These are phyloP conservation scores for Filosporella fistucella DNA, from an alignment of 495 filamentous ascomycete species.

Conservation along the genomic window DNA sequence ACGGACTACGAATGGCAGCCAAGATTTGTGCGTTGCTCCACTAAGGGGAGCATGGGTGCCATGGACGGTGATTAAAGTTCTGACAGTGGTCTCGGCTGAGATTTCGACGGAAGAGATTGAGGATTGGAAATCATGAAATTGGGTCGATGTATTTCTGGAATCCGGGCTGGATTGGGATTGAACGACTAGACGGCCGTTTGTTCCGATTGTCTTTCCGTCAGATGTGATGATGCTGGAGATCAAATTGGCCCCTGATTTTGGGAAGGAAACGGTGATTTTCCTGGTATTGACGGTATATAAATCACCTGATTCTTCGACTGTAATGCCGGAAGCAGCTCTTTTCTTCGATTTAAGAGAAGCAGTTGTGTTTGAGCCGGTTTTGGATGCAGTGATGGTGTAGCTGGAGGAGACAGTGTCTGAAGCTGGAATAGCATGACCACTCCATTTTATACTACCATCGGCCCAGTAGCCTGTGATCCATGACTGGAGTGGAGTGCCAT, in stretches of 20 bases:
- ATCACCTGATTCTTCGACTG: constrained; percentile 12
- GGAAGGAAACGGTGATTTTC: constrained; percentile 26
- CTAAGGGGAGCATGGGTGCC: constrained; percentile 31
- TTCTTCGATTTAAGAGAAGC: not conserved
- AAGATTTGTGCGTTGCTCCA: constrained; percentile 33
- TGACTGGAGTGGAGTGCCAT: constrained; percentile 26
- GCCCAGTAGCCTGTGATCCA: constrained; percentile 41
- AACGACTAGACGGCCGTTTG: not conserved
- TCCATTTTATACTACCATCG: constrained; percentile 44
- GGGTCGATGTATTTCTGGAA: not conserved
- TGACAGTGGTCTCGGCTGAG: constrained; percentile 33
- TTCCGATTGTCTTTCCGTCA: not conserved
- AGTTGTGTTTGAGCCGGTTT: not conserved
- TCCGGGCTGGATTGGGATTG: not conserved
- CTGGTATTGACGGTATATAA: constrained; percentile 30
- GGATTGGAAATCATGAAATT: not conserved
- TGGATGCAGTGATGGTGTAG: constrained; percentile 25
- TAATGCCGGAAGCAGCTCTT: not conserved
- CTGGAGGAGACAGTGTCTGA: constrained; percentile 17
- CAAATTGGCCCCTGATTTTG: not conserved
- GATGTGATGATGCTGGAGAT: not conserved
- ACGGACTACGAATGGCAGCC: constrained; percentile 36
- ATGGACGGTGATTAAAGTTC: constrained; percentile 25
- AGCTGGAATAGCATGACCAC: constrained; percentile 34
- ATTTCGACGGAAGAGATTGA: not conserved